A percentile compares a stretch with the other conserved stretches of the same genome.
Conservation (phyloP, 345 rosid species). For the Turritis glabra region DNA sequence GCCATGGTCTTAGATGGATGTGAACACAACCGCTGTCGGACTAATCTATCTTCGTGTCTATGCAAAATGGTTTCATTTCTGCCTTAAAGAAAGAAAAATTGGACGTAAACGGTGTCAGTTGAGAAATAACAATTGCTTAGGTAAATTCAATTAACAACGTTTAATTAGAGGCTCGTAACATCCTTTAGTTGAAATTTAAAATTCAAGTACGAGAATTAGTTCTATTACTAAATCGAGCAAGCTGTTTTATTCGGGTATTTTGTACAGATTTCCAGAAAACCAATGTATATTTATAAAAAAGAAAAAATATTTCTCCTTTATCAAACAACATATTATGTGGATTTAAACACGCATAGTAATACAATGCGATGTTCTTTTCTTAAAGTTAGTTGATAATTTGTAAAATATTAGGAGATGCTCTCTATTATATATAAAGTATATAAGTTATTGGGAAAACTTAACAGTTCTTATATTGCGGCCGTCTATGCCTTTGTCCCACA, state of each 20-base stretch:
- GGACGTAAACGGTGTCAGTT: too few species aligned
- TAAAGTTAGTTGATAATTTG: neutral
- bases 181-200: too few species aligned
- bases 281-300: too few species aligned
- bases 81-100: too few species aligned
- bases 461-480: conserved; percentile 28
- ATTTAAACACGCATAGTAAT: neutral
- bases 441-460: neutral
- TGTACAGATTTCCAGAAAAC: too few species aligned
- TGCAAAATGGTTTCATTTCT: too few species aligned
- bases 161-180: neutral
- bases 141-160: too few species aligned
- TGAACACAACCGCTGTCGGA: too few species aligned
- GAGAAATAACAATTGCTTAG: too few species aligned
- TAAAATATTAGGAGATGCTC: neutral
- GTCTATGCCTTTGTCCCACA: conserved; percentile 29
- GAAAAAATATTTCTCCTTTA: too few species aligned
- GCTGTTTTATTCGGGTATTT: neutral
- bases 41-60: too few species aligned
- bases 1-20: too few species aligned
- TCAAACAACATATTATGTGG: neutral
- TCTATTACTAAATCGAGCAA: neutral
- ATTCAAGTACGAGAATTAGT: neutral
- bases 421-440: neutral
- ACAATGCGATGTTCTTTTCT: neutral